Evolutionary conservation across 495 filamentous ascomycete genomes (phyloP).

Genomic region (Penicillium egyptiacum): DNA sequence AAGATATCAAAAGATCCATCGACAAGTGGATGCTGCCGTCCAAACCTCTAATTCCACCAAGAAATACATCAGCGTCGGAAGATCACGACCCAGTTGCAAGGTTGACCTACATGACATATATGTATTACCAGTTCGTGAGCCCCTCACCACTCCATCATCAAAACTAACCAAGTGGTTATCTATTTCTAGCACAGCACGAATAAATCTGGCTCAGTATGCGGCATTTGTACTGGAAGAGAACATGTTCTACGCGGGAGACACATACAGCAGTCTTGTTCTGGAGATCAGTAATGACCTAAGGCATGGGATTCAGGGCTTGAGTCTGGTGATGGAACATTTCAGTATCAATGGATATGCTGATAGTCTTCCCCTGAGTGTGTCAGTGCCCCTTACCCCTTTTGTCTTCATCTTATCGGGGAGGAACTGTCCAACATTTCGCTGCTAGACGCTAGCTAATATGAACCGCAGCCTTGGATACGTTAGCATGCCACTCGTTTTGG

Average conservation of each 20-base stretch:
- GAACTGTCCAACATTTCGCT: background rate
- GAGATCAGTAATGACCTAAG: slow-evolving; percentile 24
- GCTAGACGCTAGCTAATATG: background rate
- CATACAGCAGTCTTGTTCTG: slow-evolving; percentile 18
- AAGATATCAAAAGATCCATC: slow-evolving; percentile 21
- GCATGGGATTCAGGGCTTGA: slow-evolving; percentile 25
- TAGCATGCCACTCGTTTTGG: slow-evolving; percentile 36
- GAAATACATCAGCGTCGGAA: background rate
- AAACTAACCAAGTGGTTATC: background rate
- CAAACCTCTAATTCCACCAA: background rate
- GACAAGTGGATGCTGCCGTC: slow-evolving; percentile 24
- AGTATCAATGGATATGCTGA: slow-evolving; percentile 24
- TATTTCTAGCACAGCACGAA: slow-evolving; percentile 23
- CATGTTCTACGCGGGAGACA: slow-evolving; percentile 10
- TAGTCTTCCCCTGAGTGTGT: slow-evolving; percentile 37
- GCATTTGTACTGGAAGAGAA: slow-evolving; percentile 31
- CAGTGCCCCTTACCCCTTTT: slow-evolving; percentile 1
- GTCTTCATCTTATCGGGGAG: background rate
- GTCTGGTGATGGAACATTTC: slow-evolving; percentile 34
- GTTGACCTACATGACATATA: slow-evolving; percentile 48
- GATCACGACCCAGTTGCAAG: slow-evolving; percentile 36
- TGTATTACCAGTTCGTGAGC: slow-evolving; percentile 50
- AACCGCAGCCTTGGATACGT: slow-evolving; percentile 30
- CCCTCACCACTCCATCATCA: background rate
- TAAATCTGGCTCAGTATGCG: slow-evolving; percentile 32